Conservation (phyloP, 2,329 filamentous ascomycete species). For the Aureobasidium subglaciale region DNA sequence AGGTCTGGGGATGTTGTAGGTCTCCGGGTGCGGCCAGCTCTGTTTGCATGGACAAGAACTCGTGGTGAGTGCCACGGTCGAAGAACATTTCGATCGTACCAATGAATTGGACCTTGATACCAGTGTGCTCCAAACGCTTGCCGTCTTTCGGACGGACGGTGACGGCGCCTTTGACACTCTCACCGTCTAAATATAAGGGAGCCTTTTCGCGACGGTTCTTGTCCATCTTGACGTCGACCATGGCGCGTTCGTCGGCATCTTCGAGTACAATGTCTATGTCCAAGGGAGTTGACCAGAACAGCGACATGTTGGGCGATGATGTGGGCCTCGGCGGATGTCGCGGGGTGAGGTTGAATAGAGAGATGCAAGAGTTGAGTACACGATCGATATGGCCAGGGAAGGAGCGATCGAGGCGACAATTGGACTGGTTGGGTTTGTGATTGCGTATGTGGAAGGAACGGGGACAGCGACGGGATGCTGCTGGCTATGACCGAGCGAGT, state of each 20-base stretch:
- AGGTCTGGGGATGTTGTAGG: slow-evolving; percentile 96
- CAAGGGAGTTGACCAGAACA: slow-evolving; percentile 96
- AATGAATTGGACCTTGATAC: slow-evolving; percentile 99
- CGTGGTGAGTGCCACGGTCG: slow-evolving; percentile 97
- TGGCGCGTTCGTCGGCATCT: slow-evolving; percentile 85
- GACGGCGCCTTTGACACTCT: slow-evolving; percentile 94
- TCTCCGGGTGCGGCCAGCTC: slow-evolving; percentile 95
- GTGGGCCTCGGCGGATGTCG: not conserved
- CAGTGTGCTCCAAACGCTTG: slow-evolving; percentile 94
- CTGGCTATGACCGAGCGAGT: not conserved
- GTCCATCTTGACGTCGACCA: slow-evolving; percentile 96
- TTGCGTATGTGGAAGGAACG: not conserved
- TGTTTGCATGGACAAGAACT: slow-evolving; percentile 94
- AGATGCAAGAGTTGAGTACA: not conserved
- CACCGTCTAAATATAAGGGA: slow-evolving; percentile 93
- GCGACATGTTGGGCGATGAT: slow-evolving; percentile 60
- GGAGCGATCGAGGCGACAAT: not conserved
- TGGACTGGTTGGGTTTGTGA: not conserved
- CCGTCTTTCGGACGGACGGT: slow-evolving; percentile 96
- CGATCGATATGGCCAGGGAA: not conserved
- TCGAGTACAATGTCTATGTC: slow-evolving; percentile 98
- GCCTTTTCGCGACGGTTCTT: slow-evolving; percentile 97
- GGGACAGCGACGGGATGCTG: not conserved
- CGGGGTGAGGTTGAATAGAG: not conserved
- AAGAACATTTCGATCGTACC: slow-evolving; percentile 99